Evolutionary conservation across 805 yeast species (phyloP), one percentile per base, ranked within the genome.

Genomic region (Saccharomyces jurei): DNA sequence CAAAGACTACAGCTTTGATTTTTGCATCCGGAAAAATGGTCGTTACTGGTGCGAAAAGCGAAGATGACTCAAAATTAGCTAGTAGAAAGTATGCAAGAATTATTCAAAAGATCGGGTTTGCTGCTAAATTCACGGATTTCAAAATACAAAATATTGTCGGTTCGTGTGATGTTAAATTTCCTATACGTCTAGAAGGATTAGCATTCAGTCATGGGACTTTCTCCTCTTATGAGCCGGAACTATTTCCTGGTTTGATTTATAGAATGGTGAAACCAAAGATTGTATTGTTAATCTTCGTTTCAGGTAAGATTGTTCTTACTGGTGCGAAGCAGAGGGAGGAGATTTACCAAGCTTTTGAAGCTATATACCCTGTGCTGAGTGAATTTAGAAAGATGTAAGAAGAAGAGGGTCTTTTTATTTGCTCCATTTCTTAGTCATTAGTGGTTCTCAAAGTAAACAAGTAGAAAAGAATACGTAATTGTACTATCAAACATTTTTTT

Each of bases 11-110:
- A 1, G 98, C 99, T 0, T 78, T 94, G 62, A 94, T 94, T 61
- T 94, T 94, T 72, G 99, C 99, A 1, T 90, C 97, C 1, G 99
- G 99, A 66, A 94, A 94, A 73, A 94, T 94, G 99, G 99, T 94
- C 62, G 99, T 94, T 14, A 94, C 98, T 30, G 99, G 99, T 81
- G 99, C 99, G 26, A 94, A 94, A 72, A 87, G 96, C 41, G 99
- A 94, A 71, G 98, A 94, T 69, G 98, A 94, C 70, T 89, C 97
- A n/a, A 94, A 94, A 71, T 79, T 94, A 60, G 99, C 99, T 1
- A 89, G 97, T 22, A 83, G 99, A 75, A 94, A 94, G 71, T 94
- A 94, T 66, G 99, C 99, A 1, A 84, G 99, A 77, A 94, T 94
- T 67, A 94, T 94, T 61, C 99, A 94, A 72, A 94, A 94, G 71